Base-by-base conservation (phyloP, 1,284 basidiomycete genomes). In the Trichosporon sp. region DNA sequence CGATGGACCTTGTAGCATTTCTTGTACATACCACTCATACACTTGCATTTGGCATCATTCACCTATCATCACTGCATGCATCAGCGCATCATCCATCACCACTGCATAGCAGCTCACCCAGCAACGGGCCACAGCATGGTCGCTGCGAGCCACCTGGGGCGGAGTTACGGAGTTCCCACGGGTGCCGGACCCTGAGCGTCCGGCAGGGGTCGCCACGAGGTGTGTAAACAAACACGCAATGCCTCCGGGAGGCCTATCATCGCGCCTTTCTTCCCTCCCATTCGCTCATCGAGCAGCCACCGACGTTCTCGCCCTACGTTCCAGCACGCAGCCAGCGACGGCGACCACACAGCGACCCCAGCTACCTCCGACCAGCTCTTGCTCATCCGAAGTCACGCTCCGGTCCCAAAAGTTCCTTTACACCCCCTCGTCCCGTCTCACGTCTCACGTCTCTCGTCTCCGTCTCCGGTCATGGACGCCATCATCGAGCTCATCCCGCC, bases 401-500 rank as follows among this genome's bases (percentile, higher is more conserved):
- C 25, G 9, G 7, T 21, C 21, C 9, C 56, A 60, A 31, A 60
- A 31, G 27, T 25, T 60, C 18, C 23, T 15, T 18, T 60, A n/a
- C 56, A 31, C 11, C 27, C 56, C 18, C 29, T n/a, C 29, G 18
- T n/a, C 63, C 23, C 47, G 9, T 4, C 5, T 32, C 32, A 32
- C 38, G n/a, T n/a, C n/a, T n/a, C n/a, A n/a, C n/a, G n/a, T n/a
- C n/a, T n/a, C n/a, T 21, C 53, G 53, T 27, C 60, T 18, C 31
- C 60, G 60, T n/a, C n/a, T n/a, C n/a, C n/a, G 38, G 38, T n/a
- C 35, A 66, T 69, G 63, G 69, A 72, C 65, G 68, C 71, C n/a
- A 34, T 70, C 65, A 32, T 72, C 69, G 69, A 65, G 62, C 66
- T 66, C 65, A 68, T 73, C 66, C 72, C 72, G 38, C 70, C 72